Conservation (phyloP, 116 monocot genomes). For the Iris pallida region DNA sequence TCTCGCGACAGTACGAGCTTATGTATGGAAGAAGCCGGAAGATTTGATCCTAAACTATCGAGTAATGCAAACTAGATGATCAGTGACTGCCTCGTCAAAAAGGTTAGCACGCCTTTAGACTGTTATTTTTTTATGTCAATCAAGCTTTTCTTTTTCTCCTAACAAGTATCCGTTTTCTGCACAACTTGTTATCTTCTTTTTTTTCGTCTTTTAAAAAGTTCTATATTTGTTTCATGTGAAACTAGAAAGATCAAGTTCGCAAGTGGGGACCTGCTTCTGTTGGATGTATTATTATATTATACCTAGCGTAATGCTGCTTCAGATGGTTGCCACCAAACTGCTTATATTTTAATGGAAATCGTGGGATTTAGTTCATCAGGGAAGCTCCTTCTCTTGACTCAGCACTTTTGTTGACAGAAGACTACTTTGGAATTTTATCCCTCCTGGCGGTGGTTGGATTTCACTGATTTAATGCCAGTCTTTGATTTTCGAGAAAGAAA, state of each 20-base stretch:
- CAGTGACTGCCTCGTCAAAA: neutral
- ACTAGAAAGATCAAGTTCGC: neutral
- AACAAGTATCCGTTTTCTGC: neutral
- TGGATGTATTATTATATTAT: constrained; percentile 1
- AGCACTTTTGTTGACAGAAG: neutral
- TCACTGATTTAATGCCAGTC: neutral
- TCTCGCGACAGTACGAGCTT: constrained; percentile 86
- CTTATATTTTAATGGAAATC: neutral
- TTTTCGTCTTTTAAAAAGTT: neutral
- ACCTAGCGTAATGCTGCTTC: neutral
- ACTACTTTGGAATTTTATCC: neutral
- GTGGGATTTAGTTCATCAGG: neutral
- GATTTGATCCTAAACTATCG: constrained; percentile 89
- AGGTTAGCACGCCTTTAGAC: neutral
- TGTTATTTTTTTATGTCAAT: neutral
- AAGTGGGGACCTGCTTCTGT: constrained; percentile 1
- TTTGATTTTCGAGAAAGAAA: neutral
- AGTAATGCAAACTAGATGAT: constrained; percentile 43
- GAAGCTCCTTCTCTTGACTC: neutral
- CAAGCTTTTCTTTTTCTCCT: neutral
- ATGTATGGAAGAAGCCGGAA: constrained; percentile 96
- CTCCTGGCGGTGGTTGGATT: neutral
- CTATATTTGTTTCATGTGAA: neutral
- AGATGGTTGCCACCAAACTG: neutral
- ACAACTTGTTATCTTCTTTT: neutral